Conservation (phyloP, 2,329 filamentous ascomycete species). For the Polychaeton citri region DNA sequence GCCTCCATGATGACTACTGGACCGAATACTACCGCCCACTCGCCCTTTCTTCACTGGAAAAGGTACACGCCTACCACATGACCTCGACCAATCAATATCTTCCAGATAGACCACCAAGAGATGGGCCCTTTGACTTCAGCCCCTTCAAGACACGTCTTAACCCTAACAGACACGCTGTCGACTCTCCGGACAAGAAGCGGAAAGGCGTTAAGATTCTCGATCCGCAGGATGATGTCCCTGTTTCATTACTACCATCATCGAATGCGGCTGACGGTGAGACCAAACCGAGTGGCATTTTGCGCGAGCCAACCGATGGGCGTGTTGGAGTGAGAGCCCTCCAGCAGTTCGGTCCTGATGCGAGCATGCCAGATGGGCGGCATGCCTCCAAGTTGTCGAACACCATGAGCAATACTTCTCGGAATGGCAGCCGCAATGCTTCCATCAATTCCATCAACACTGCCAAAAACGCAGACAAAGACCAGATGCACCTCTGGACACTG, state of each 20-base stretch:
- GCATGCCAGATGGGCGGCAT: neutral
- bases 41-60: slow-evolving; percentile 75
- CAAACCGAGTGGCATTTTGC: slow-evolving; percentile 28
- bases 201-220: slow-evolving; percentile 61
- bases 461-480: slow-evolving; percentile 52
- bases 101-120: slow-evolving; percentile 49
- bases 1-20: slow-evolving; percentile 87
- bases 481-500: slow-evolving; percentile 77
- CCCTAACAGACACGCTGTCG: slow-evolving; percentile 34
- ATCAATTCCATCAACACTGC: slow-evolving; percentile 1
- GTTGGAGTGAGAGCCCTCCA: neutral
- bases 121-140: slow-evolving; percentile 68
- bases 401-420: neutral
- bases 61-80: slow-evolving; percentile 86
- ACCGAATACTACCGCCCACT: slow-evolving; percentile 88
- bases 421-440: neutral
- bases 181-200: slow-evolving; percentile 47
- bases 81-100: slow-evolving; percentile 79
- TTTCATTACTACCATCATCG: neutral
- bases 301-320: slow-evolving; percentile 10
- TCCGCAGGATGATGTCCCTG: slow-evolving; percentile 26
- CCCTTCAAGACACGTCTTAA: slow-evolving; percentile 64
- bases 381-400: neutral
- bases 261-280: neutral
- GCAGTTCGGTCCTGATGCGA: neutral